Conservation (phyloP, 2,329 filamentous ascomycete genomes). For the Penicillium frequentans region DNA sequence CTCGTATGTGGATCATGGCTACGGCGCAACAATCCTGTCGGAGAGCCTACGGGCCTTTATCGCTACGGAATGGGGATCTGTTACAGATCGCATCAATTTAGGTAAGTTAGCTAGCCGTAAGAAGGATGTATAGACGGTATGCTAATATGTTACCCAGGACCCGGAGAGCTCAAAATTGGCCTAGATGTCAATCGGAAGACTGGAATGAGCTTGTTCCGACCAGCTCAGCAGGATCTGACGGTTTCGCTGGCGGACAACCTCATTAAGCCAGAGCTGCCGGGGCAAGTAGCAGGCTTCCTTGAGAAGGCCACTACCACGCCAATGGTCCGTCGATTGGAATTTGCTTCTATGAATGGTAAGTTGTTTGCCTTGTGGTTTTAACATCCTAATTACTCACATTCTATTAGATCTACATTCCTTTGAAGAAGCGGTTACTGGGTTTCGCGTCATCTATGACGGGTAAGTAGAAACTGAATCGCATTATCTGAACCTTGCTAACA, state of each 20-base stretch:
- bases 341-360: conserved; percentile 55
- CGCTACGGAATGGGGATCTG: conserved; percentile 71
- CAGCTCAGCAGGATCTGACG: conserved; percentile 74
- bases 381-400: conserved; percentile 7
- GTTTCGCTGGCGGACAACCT: conserved; percentile 71
- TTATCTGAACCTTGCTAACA: not conserved
- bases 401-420: conserved; percentile 71
- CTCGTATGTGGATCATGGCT: conserved; percentile 54
- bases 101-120: conserved; percentile 39
- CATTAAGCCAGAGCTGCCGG: conserved; percentile 60
- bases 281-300: conserved; percentile 64
- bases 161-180: conserved; percentile 69
- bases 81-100: conserved; percentile 82
- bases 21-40: conserved; percentile 69
- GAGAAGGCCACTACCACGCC: conserved; percentile 56
- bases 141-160: conserved; percentile 43
- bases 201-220: conserved; percentile 66
- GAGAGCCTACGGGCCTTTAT: conserved; percentile 74
- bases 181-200: conserved; percentile 64
- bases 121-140: not conserved
- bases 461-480: conserved; percentile 29
- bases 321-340: conserved; percentile 72
- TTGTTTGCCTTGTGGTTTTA: not conserved
- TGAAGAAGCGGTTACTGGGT: conserved; percentile 76
- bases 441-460: conserved; percentile 70